Evolutionary conservation across 805 yeast genomes (phyloP).

Genomic region (Clavispora asparagi): DNA sequence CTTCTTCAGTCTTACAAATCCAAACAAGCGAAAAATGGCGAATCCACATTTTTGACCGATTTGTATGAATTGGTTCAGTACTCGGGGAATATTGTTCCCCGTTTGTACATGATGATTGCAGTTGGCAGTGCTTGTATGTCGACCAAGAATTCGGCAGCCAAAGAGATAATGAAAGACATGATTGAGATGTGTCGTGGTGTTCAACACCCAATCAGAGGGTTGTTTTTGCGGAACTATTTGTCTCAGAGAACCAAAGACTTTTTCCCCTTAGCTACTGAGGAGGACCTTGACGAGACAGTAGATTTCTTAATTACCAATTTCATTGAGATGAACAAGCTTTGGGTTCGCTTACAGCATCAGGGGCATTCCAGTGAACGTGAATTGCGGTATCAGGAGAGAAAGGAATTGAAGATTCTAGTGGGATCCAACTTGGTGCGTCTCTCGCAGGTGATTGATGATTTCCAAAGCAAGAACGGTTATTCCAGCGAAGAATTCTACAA

Average conservation of each 20-base stretch:
- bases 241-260: constrained; percentile 76
- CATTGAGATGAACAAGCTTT: constrained; percentile 94
- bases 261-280: constrained; percentile 38
- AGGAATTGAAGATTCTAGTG: constrained; percentile 83
- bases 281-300: constrained; percentile 59
- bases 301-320: constrained; percentile 81
- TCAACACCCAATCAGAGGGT: constrained; percentile 90
- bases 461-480: constrained; percentile 39
- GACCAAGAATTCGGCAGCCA: constrained; percentile 68
- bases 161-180: constrained; percentile 91
- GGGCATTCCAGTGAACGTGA: constrained; percentile 83
- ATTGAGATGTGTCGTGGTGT: constrained; percentile 97
- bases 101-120: constrained; percentile 90
- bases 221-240: constrained; percentile 83
- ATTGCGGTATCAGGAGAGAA: constrained; percentile 71
- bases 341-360: constrained; percentile 96
- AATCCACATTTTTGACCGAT: constrained; percentile 58
- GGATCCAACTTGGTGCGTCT: constrained; percentile 89
- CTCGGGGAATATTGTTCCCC: constrained; percentile 88
- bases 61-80: constrained; percentile 93
- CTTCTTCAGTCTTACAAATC: constrained; percentile 63
- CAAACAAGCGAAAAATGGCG: constrained; percentile 40
- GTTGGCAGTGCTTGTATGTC: constrained; percentile 89
- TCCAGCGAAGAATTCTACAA: constrained; percentile 31
- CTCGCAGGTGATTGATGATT: constrained; percentile 78